Evolutionary conservation across 192 early-diverging fungal genomes (phyloP).

Genomic region (Umbelopsis vinacea): DNA sequence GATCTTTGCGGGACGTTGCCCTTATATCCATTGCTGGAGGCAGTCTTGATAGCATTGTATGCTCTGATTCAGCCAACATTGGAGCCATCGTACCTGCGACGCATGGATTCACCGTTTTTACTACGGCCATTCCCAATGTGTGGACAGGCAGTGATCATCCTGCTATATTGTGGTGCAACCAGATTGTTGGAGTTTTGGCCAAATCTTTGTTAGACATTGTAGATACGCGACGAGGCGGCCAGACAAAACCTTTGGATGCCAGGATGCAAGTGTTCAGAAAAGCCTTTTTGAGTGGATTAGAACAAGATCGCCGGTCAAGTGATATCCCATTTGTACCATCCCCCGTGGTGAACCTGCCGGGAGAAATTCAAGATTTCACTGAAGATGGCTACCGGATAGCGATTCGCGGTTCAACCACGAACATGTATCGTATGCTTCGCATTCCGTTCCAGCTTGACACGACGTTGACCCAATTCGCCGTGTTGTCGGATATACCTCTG

Average conservation of each 20-base stretch:
- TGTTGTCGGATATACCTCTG: conserved; percentile 45
- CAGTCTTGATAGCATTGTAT: conserved; percentile 84
- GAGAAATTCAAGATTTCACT: neutral
- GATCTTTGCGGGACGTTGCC: conserved; percentile 57
- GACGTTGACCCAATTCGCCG: conserved; percentile 23
- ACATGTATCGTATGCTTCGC: neutral
- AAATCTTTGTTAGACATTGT: conserved; percentile 60
- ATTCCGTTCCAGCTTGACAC: conserved; percentile 9
- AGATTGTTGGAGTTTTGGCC: conserved; percentile 74
- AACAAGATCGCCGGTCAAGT: conserved; percentile 28
- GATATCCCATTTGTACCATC: conserved; percentile 13
- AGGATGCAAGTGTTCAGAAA: conserved; percentile 69
- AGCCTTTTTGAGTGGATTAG: conserved; percentile 57
- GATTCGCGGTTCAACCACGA: neutral
- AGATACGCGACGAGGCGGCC: conserved; percentile 58
- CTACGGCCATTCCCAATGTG: conserved; percentile 78
- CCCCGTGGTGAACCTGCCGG: neutral
- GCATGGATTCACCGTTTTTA: conserved; percentile 81
- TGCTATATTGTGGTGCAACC: conserved; percentile 89
- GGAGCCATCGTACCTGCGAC: conserved; percentile 63
- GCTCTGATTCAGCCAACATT: conserved; percentile 78
- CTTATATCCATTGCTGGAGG: conserved; percentile 92
- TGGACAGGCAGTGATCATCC: conserved; percentile 90
- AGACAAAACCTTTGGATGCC: conserved; percentile 60
- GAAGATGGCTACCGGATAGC: neutral